These are phyloP conservation scores for Dendrobium nobile DNA, from an alignment of 106 monocot genomes.

Conservation along the genomic window DNA sequence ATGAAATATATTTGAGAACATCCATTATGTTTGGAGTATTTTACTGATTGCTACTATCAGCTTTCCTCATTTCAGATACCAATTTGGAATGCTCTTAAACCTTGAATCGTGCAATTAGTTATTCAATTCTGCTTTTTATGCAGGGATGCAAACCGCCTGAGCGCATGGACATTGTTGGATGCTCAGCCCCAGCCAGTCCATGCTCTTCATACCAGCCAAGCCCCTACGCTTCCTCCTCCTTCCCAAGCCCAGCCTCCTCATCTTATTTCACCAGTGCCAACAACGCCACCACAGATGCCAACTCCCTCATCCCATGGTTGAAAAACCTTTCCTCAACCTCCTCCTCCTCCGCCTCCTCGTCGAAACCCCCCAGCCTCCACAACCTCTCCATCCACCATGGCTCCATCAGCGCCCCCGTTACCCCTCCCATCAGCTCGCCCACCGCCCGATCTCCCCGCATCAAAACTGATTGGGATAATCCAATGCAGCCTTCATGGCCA, in stretches of 20 bases:
- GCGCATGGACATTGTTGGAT: constrained; percentile 38
- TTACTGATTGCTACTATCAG: too few relatives aligned
- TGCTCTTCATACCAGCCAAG: constrained; percentile 68
- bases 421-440: constrained; percentile 61
- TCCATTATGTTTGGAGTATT: too few relatives aligned
- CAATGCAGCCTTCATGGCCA: constrained; percentile 34
- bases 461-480: constrained; percentile 53
- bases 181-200: constrained; percentile 62
- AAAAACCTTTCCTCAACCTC: constrained; percentile 69
- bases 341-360: constrained; percentile 20
- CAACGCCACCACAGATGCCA: constrained; percentile 24
- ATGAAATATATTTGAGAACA: too few relatives aligned
- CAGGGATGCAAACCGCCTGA: constrained; percentile 74
- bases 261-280: constrained; percentile 23
- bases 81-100: too few relatives aligned
- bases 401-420: constrained; percentile 70
- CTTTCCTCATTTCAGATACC: too few relatives aligned
- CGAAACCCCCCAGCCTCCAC: constrained; percentile 15
- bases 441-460: constrained; percentile 40
- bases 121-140: background rate
- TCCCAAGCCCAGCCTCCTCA: constrained; percentile 55
- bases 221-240: constrained; percentile 50
- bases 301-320: constrained; percentile 77
- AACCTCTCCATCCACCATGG: constrained; percentile 47
- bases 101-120: too few relatives aligned